phyloP scores from a whole-genome alignment of 2,329 filamentous ascomycete genomes.

The Furcasterigmium furcatum region DNA sequence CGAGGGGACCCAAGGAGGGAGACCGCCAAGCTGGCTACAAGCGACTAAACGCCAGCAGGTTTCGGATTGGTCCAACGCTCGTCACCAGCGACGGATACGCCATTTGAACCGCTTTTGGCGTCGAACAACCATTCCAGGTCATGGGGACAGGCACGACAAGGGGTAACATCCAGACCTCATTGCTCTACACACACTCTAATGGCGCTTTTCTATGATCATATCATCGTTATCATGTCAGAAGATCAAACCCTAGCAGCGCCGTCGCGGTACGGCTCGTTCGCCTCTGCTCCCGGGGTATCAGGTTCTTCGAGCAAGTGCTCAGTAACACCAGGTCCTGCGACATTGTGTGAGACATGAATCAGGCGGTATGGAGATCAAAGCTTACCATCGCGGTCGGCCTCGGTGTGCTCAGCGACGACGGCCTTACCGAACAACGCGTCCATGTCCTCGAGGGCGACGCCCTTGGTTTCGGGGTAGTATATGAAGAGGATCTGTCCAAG shows the following conservation, averaged over 20 bases:
- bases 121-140: background rate
- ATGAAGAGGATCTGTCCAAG: slow-evolving; percentile 32
- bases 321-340: background rate
- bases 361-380: too few species aligned
- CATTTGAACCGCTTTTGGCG: background rate
- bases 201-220: background rate
- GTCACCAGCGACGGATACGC: background rate
- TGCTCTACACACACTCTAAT: background rate
- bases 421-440: slow-evolving; percentile 33
- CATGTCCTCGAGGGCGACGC: slow-evolving; percentile 38
- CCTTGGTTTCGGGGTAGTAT: slow-evolving; percentile 42
- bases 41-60: too few species aligned
- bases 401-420: background rate
- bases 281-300: background rate
- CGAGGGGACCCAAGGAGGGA: background rate
- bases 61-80: background rate
- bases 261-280: background rate
- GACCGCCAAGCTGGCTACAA: background rate
- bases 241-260: background rate
- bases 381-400: slow-evolving; percentile 3
- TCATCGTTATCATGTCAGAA: background rate
- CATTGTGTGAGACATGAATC: background rate
- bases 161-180: background rate
- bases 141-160: too few species aligned
- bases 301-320: slow-evolving; percentile 1